A percentile compares a stretch with the other conserved stretches of the same genome.
Conservation (phyloP, 1,284 basidiomycete genomes). For the Naganishia cerealis region DNA sequence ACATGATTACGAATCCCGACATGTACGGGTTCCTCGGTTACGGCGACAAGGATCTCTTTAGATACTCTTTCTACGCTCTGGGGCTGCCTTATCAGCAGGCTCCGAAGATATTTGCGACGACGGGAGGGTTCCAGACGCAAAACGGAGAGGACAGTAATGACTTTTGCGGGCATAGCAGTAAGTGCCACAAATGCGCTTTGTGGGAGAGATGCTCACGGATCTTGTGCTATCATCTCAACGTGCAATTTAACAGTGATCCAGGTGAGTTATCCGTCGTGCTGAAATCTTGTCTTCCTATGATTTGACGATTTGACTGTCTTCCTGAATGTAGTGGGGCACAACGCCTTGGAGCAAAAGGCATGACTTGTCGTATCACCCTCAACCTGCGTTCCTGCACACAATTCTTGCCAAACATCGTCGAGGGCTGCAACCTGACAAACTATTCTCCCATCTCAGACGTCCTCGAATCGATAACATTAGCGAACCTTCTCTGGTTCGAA, state of each 20-base stretch:
- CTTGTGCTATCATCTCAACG: not conserved
- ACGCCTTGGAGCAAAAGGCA: slow-evolving; percentile 37
- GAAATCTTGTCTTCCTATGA: not conserved
- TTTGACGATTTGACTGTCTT: not conserved
- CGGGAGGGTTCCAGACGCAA: slow-evolving; percentile 47
- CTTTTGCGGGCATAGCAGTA: slow-evolving; percentile 50
- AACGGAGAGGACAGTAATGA: slow-evolving; percentile 42
- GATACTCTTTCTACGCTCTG: slow-evolving; percentile 56
- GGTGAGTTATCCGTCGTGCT: not conserved
- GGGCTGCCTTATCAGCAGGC: slow-evolving; percentile 53
- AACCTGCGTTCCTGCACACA: slow-evolving; percentile 55
- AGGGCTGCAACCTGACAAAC: slow-evolving; percentile 47
- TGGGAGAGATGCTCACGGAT: not conserved
- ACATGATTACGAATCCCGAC: slow-evolving; percentile 54
- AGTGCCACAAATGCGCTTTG: slow-evolving; percentile 13
- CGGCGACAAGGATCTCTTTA: slow-evolving; percentile 55
- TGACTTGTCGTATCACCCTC: slow-evolving; percentile 47
- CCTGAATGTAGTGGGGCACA: slow-evolving; percentile 33
- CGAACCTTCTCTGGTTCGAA: slow-evolving; percentile 48
- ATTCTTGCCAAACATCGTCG: slow-evolving; percentile 55
- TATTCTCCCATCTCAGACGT: slow-evolving; percentile 48
- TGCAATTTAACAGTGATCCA: slow-evolving; percentile 9
- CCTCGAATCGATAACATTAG: slow-evolving; percentile 48
- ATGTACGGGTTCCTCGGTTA: slow-evolving; percentile 55
- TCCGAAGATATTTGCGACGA: slow-evolving; percentile 51